Evolutionary conservation across 2,329 filamentous ascomycete genomes (phyloP).

Genomic region (Arachnomyces sp.): DNA sequence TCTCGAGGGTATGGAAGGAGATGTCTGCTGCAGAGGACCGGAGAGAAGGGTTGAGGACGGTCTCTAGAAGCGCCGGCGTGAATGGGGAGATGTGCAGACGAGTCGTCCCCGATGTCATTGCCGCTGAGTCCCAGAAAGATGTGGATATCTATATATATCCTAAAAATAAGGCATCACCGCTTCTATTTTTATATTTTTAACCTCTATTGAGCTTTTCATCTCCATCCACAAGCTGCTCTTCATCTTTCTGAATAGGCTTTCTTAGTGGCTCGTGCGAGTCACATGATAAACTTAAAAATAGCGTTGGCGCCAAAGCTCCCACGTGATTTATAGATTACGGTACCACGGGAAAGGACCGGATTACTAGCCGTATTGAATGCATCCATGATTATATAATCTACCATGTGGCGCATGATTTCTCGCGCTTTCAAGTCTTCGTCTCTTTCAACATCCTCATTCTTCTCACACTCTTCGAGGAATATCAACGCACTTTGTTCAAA

Average conservation of each 20-base stretch:
- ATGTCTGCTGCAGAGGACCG: conserved; percentile 65
- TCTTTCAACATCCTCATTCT: conserved; percentile 3
- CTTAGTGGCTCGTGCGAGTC: no score
- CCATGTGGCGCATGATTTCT: conserved; percentile 6
- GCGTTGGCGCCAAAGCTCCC: no score
- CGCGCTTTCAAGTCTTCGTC: conserved; percentile 5
- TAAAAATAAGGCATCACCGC: not conserved
- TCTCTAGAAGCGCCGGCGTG: conserved; percentile 62
- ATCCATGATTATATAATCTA: not conserved
- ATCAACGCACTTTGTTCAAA: no score
- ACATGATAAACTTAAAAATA: no score
- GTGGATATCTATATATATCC: not conserved
- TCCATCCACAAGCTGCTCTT: not conserved
- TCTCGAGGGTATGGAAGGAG: conserved; percentile 79
- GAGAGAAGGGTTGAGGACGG: conserved; percentile 62
- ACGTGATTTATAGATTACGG: no score
- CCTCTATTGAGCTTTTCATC: no score
- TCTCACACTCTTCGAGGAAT: not conserved
- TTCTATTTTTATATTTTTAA: no score
- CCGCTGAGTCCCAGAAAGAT: conserved; percentile 6
- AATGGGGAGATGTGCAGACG: conserved; percentile 87
- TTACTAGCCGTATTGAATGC: no score
- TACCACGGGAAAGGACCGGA: no score
- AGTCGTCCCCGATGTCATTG: conserved; percentile 28
- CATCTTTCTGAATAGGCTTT: not conserved